Conservation (phyloP, 345 rosid species). For the Anacardium occidentale region DNA sequence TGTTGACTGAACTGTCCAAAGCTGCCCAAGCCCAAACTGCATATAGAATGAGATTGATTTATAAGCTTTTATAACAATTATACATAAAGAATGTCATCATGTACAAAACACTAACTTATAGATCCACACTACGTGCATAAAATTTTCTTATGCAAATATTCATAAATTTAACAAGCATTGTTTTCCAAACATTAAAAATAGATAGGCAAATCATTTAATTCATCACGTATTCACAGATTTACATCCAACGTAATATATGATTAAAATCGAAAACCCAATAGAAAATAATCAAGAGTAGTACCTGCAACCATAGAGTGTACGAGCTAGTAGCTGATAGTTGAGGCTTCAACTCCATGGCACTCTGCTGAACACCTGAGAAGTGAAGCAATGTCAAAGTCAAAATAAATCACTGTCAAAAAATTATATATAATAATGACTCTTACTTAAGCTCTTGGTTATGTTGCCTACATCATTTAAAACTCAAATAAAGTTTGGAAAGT, state of each 20-base stretch:
- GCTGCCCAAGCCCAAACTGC: conserved; percentile 39
- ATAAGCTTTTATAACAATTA: not conserved
- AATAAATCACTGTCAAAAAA: conserved; percentile 3
- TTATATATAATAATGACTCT: not conserved
- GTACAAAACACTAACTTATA: not conserved
- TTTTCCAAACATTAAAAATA: not conserved
- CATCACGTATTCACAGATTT: conserved; percentile 4
- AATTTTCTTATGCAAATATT: not conserved
- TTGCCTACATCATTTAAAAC: not conserved
- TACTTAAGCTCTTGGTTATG: not conserved
- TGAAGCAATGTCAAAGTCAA: conserved; percentile 14
- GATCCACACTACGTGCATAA: not conserved
- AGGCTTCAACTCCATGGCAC: conserved; percentile 29
- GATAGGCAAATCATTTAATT: not conserved
- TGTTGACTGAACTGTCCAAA: conserved; percentile 24
- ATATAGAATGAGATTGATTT: conserved; percentile 15
- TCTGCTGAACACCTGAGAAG: conserved; percentile 31
- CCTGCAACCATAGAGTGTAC: conserved; percentile 38
- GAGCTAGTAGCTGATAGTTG: conserved; percentile 25
- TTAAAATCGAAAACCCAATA: conserved; percentile 12
- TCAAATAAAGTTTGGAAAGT: not conserved
- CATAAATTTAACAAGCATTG: not conserved
- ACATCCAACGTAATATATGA: conserved; percentile 6
- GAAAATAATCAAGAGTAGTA: conserved; percentile 12
- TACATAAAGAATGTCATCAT: not conserved